Conservation (phyloP, 148 eudicot species). For the Linanthus parryae region DNA sequence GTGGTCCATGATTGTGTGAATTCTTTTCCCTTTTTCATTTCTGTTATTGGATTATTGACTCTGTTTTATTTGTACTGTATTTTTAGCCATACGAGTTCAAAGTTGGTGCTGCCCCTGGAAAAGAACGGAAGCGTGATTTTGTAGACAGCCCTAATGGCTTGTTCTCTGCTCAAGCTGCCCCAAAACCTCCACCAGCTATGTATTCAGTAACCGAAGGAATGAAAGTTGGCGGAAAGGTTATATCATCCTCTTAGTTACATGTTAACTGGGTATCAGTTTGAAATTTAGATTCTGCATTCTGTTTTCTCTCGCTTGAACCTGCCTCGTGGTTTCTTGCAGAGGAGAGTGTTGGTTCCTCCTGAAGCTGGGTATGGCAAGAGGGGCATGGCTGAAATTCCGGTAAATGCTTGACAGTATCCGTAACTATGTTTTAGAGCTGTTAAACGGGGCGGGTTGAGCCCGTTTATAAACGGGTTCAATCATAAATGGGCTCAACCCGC, state of each 20-base stretch:
- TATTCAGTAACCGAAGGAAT: slow-evolving; percentile 79
- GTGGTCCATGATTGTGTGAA: too few species aligned
- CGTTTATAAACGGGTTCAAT: background rate
- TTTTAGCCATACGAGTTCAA: slow-evolving; percentile 88
- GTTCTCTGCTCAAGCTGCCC: slow-evolving; percentile 98
- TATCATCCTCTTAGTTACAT: background rate
- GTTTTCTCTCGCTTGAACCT: too few species aligned
- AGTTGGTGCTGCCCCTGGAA: slow-evolving; percentile 90
- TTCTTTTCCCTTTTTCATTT: too few species aligned
- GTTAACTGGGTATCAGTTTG: background rate
- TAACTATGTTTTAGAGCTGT: background rate
- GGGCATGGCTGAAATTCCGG: slow-evolving; percentile 96
- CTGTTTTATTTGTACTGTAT: slow-evolving; percentile 2
- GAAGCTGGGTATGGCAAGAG: slow-evolving; percentile 82
- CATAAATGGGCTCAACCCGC: too few species aligned
- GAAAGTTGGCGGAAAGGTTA: slow-evolving; percentile 96
- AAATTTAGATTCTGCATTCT: background rate
- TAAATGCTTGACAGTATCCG: slow-evolving; percentile 14
- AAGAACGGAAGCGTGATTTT: slow-evolving; percentile 92
- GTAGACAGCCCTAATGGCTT: slow-evolving; percentile 90
- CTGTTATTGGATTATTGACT: slow-evolving; percentile 13
- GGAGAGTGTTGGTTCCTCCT: slow-evolving; percentile 90
- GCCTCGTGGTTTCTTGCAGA: slow-evolving; percentile 29
- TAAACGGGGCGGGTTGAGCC: background rate
- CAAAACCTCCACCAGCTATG: slow-evolving; percentile 97